Evolutionary conservation across 129 eudicot species (phyloP).

Genomic region (Chrysanthemum makinoi): DNA sequence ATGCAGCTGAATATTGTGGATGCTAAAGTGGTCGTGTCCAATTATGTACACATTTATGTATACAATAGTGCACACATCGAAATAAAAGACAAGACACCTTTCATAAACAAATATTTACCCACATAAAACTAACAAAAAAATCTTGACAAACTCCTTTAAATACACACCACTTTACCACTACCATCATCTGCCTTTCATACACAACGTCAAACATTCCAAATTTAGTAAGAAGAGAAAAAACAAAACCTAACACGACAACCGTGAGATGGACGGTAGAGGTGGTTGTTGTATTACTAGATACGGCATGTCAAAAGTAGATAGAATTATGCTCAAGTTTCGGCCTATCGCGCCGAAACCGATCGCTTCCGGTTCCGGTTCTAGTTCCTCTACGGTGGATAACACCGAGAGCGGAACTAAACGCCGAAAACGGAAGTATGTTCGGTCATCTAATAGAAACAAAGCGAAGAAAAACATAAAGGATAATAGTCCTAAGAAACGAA

Average conservation of each 20-base stretch:
- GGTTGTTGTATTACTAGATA: conserved; percentile 61
- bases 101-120: neutral
- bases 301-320: conserved; percentile 52
- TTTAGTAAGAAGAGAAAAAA: neutral
- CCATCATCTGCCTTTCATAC: neutral
- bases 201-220: neutral
- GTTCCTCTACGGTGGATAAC: conserved; percentile 36
- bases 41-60: neutral
- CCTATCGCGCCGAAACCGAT: conserved; percentile 93
- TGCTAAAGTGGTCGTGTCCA: no score
- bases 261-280: conserved; percentile 43
- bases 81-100: neutral
- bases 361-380: conserved; percentile 39
- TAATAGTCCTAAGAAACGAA: conserved; percentile 30
- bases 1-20: no score
- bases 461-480: conserved; percentile 4
- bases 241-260: no score
- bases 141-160: neutral
- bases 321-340: conserved; percentile 67
- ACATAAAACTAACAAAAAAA: neutral
- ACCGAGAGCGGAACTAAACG: conserved; percentile 16
- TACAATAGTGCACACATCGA: neutral
- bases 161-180: neutral
- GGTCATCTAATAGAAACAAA: conserved; percentile 11
- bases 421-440: conserved; percentile 51